phyloP scores from a whole-genome alignment of 352 stramenopile genomes.

The Pythium dissimile region DNA sequence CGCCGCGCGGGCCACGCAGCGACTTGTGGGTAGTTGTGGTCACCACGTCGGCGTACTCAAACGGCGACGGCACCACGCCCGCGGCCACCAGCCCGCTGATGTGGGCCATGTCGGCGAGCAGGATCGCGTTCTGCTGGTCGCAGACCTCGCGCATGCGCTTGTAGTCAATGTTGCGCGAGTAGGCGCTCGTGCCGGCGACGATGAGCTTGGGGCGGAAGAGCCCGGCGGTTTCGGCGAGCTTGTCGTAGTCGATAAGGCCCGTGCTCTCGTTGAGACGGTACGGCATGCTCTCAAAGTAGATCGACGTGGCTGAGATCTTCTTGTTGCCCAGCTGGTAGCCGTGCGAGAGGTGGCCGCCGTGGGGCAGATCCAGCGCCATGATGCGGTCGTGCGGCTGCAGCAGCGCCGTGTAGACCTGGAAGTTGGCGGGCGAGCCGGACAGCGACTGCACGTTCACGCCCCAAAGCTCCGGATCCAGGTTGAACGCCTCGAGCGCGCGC shows the following conservation, averaged over 20 bases:
- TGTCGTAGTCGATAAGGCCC: constrained; percentile 98
- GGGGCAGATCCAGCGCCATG: constrained; percentile 97
- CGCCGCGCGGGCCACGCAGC: constrained; percentile 96
- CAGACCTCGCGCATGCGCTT: constrained; percentile 97
- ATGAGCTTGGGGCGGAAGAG: constrained; percentile 98
- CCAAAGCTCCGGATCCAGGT: constrained; percentile 95
- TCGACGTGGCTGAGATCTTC: constrained; percentile 98
- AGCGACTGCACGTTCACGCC: constrained; percentile 97
- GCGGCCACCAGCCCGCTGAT: constrained; percentile 97
- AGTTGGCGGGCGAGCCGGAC: constrained; percentile 98
- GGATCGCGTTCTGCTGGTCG: constrained; percentile 90
- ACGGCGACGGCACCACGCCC: constrained; percentile 95
- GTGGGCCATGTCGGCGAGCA: constrained; percentile 99
- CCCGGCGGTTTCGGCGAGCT: constrained; percentile 93
- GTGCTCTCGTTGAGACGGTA: constrained; percentile 97
- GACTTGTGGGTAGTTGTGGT: constrained; percentile 99
- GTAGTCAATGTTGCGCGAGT: constrained; percentile 99
- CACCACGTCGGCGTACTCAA: constrained; percentile 98
- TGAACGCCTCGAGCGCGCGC: constrained; percentile 96
- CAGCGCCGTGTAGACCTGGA: constrained; percentile 98
- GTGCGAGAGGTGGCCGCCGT: constrained; percentile 98
- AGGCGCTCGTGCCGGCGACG: constrained; percentile 97
- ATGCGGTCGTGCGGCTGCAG: constrained; percentile 98
- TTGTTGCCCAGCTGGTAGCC: constrained; percentile 98
- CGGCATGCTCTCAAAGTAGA: constrained; percentile 99